A percentile compares a stretch with the other conserved stretches of the same genome.
phyloP scores from a whole-genome alignment of 116 monocot genomes.

The Dioscorea cayenensis region DNA sequence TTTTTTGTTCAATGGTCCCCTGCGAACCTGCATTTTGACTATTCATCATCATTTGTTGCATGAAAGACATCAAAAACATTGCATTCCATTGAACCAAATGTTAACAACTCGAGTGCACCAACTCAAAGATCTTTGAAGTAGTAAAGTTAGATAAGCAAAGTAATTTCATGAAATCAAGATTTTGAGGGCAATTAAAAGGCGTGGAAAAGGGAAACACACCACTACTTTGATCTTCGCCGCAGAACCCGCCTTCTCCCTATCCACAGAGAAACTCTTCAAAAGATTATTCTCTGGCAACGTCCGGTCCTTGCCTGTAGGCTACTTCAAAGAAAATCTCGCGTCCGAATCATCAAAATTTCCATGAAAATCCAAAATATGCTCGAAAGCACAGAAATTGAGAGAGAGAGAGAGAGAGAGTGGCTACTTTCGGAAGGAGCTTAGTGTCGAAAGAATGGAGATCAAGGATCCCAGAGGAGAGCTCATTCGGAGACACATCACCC shows the following conservation, averaged over 20 bases:
- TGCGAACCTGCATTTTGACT: conserved; percentile 63
- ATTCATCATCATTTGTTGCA: neutral
- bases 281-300: conserved; percentile 40
- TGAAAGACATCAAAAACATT: neutral
- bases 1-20: conserved; percentile 94
- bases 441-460: conserved; percentile 94
- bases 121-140: too few relatives aligned
- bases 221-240: conserved; percentile 99
- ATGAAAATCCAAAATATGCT: neutral
- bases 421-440: conserved; percentile 79
- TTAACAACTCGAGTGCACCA: too few relatives aligned
- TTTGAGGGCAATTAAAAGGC: too few relatives aligned
- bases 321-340: conserved; percentile 28
- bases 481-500: conserved; percentile 44
- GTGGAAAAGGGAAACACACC: conserved; percentile 39
- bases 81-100: too few relatives aligned
- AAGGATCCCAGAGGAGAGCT: conserved; percentile 81
- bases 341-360: conserved; percentile 53
- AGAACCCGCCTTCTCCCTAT: conserved; percentile 71
- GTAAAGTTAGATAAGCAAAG: too few relatives aligned
- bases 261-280: conserved; percentile 24
- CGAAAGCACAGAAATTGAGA: neutral
- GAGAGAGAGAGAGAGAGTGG: neutral
- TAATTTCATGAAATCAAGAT: too few relatives aligned
- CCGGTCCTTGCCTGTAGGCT: conserved; percentile 25